Percentiles rank a stretch among this genome's conserved stretches.
These are phyloP conservation scores for Fusarium decemcellulare DNA, from an alignment of 2,329 filamentous ascomycete genomes.

Conservation along the genomic window DNA sequence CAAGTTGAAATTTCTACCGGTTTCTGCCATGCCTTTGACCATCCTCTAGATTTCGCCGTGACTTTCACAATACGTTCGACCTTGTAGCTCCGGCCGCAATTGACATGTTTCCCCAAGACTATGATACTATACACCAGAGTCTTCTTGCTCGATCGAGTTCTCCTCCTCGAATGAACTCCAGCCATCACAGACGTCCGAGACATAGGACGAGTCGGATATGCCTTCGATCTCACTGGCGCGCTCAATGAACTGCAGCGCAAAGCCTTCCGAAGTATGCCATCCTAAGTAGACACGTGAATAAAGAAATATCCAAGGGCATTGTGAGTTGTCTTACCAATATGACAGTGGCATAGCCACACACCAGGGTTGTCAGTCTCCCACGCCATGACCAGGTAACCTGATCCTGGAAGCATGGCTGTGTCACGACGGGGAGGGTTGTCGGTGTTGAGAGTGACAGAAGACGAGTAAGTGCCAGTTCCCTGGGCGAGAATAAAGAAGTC, in stretches of 20 bases:
- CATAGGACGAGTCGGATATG: neutral
- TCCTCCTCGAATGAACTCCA: constrained; percentile 13
- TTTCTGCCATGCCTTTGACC: too few species aligned
- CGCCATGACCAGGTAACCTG: constrained; percentile 64
- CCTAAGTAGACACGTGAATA: neutral
- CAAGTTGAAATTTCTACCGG: too few species aligned
- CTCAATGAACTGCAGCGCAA: constrained; percentile 31
- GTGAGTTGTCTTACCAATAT: constrained; percentile 50
- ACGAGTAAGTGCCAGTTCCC: constrained; percentile 29
- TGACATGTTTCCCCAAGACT: too few species aligned
- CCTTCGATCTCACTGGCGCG: constrained; percentile 12
- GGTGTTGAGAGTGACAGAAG: constrained; percentile 16
- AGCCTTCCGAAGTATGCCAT: constrained; percentile 32
- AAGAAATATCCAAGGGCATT: neutral
- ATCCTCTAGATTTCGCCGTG: too few species aligned
- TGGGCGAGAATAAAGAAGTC: constrained; percentile 50
- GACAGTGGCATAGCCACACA: constrained; percentile 65
- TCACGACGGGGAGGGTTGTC: constrained; percentile 67
- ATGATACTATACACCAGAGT: constrained; percentile 21
- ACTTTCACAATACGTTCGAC: too few species aligned
- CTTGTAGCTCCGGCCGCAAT: too few species aligned
- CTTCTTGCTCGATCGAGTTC: constrained; percentile 19
- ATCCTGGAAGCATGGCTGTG: constrained; percentile 61
- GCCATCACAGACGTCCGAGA: constrained; percentile 9
- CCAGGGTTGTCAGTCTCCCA: constrained; percentile 66